A percentile compares a stretch with the other conserved stretches of the same genome.
Evolutionary conservation across 345 rosid species (phyloP).

Genomic region (Salix viminalis): DNA sequence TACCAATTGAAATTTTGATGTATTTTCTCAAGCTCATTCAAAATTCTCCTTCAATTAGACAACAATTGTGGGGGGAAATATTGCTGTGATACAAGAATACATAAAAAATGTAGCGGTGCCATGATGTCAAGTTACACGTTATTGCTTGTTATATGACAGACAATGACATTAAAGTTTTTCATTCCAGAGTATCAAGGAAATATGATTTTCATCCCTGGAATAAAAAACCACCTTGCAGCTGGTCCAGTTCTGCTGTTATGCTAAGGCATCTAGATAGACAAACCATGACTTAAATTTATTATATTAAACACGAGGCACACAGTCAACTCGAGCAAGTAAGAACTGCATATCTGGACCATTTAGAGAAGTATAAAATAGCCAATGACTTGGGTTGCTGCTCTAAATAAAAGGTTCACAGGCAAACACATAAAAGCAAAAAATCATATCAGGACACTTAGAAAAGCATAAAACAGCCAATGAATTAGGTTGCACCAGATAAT

Average conservation of each 20-base stretch:
- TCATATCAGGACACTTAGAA: neutral
- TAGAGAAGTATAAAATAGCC: neutral
- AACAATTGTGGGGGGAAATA: neutral
- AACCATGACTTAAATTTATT: neutral
- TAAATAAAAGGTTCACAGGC: neutral
- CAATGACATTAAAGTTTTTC: neutral
- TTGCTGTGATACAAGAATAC: neutral
- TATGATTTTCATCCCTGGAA: neutral
- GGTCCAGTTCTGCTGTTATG: neutral
- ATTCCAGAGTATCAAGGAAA: neutral
- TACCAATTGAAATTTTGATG: neutral
- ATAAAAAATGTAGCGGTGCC: neutral
- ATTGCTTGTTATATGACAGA: neutral
- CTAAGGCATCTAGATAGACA: neutral
- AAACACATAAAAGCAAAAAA: neutral
- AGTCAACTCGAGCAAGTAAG: neutral
- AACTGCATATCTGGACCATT: neutral
- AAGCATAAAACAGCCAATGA: neutral
- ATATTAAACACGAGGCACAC: neutral
- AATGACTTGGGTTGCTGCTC: neutral
- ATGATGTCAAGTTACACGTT: neutral
- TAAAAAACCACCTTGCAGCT: neutral
- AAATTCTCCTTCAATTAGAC: neutral
- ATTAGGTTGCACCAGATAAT: constrained; percentile 4
- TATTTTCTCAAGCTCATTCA: neutral